phyloP scores from a whole-genome alignment of 805 yeast genomes.

The Yarrowia sp. region DNA sequence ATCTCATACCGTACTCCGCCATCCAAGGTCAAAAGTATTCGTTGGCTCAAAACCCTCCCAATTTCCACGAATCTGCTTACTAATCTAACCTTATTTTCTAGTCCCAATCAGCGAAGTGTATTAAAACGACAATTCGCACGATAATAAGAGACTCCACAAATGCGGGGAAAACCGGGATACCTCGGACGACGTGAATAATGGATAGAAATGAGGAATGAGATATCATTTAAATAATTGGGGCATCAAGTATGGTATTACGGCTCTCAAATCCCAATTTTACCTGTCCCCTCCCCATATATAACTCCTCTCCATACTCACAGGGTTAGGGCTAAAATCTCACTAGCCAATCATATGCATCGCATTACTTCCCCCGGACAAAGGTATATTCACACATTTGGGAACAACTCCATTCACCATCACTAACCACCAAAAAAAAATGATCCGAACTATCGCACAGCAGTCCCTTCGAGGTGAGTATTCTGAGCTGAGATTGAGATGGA shows the following conservation, averaged over 20 bases:
- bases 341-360: conserved; percentile 36
- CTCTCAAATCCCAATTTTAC: background rate
- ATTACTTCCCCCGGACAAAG: conserved; percentile 37
- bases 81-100: background rate
- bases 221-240: too few species aligned
- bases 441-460: conserved; percentile 39
- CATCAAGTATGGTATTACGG: background rate
- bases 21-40: too few species aligned
- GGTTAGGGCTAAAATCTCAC: conserved; percentile 32
- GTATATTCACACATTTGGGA: conserved; percentile 25
- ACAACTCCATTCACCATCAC: conserved; percentile 28
- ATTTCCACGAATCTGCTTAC: background rate
- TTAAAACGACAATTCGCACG: conserved; percentile 18
- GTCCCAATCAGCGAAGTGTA: conserved; percentile 29
- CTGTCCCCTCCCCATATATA: background rate
- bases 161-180: conserved; percentile 37
- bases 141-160: conserved; percentile 19
- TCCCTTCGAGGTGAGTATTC: conserved; percentile 37
- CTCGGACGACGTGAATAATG: background rate
- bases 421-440: conserved; percentile 35
- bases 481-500: background rate
- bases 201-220: background rate
- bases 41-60: too few species aligned
- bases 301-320: background rate
- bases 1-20: too few species aligned